Conservation (phyloP, 306 rosid genomes). For the Cotoneaster glaucophyllus region DNA sequence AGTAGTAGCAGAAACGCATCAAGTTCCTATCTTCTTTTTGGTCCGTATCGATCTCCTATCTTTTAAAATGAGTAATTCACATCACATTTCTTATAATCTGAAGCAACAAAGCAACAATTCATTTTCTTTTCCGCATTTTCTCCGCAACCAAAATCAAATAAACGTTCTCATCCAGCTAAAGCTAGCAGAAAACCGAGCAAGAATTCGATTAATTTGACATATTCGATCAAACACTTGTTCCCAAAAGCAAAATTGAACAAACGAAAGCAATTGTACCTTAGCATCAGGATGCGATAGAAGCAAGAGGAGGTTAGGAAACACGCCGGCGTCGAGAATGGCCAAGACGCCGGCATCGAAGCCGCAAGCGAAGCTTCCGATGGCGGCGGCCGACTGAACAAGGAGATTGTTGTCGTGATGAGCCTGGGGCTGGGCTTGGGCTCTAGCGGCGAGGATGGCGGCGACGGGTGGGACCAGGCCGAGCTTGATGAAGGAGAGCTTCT, state of each 20-base stretch:
- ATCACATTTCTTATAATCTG: neutral
- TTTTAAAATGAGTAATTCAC: neutral
- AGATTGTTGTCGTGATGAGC: slow-evolving; percentile 41
- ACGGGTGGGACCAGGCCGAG: slow-evolving; percentile 74
- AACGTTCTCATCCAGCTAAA: neutral
- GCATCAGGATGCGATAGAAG: slow-evolving; percentile 59
- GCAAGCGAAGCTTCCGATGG: slow-evolving; percentile 84
- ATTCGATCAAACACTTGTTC: neutral
- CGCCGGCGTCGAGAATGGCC: slow-evolving; percentile 81
- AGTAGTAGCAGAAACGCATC: neutral
- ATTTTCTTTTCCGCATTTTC: neutral
- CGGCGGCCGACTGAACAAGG: slow-evolving; percentile 84
- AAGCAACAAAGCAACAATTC: neutral
- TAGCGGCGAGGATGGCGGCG: slow-evolving; percentile 45
- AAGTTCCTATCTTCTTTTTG: neutral
- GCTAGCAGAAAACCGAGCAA: neutral
- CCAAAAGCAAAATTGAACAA: neutral
- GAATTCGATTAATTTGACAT: neutral
- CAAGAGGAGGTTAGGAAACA: slow-evolving; percentile 46
- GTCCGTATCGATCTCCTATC: neutral
- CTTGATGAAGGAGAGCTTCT: slow-evolving; percentile 76
- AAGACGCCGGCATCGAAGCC: slow-evolving; percentile 84
- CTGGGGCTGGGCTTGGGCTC: slow-evolving; percentile 17
- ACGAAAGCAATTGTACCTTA: slow-evolving; percentile 49
- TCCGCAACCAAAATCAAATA: neutral